phyloP scores from a whole-genome alignment of 192 early-diverging fungal genomes.

The Funneliformis geosporum region DNA sequence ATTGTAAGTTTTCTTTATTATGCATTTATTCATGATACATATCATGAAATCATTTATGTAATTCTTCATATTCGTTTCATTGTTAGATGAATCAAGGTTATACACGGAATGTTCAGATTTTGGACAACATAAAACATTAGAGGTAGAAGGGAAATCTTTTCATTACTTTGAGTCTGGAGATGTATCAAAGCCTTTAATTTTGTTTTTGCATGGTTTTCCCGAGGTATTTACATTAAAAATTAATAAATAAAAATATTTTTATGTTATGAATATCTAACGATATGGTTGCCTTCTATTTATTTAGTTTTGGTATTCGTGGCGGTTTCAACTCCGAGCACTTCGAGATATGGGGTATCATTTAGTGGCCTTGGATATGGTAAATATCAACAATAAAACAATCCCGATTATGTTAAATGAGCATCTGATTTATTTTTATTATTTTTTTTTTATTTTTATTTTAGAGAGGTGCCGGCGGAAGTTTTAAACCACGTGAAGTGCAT shows the following conservation, averaged over 20 bases:
- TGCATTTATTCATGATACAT: neutral
- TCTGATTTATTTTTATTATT: no score
- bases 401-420: neutral
- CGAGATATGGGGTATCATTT: conserved; percentile 30
- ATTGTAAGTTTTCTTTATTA: neutral
- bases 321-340: conserved; percentile 23
- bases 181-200: conserved; percentile 23
- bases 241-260: neutral
- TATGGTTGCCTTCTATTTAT: neutral
- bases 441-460: neutral
- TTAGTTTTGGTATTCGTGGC: conserved; percentile 36
- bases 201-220: conserved; percentile 37
- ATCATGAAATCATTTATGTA: neutral
- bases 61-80: neutral
- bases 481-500: neutral
- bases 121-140: conserved; percentile 24
- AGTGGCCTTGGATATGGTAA: conserved; percentile 35
- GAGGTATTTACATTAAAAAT: conserved; percentile 1
- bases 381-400: neutral
- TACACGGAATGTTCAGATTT: conserved; percentile 27
- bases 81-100: conserved; percentile 17
- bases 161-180: conserved; percentile 33
- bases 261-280: neutral
- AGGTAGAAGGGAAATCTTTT: conserved; percentile 27
- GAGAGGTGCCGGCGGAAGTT: neutral